Evolutionary conservation across 2,329 filamentous ascomycete species (phyloP).

Genomic region (Cladophialophora psammophila): DNA sequence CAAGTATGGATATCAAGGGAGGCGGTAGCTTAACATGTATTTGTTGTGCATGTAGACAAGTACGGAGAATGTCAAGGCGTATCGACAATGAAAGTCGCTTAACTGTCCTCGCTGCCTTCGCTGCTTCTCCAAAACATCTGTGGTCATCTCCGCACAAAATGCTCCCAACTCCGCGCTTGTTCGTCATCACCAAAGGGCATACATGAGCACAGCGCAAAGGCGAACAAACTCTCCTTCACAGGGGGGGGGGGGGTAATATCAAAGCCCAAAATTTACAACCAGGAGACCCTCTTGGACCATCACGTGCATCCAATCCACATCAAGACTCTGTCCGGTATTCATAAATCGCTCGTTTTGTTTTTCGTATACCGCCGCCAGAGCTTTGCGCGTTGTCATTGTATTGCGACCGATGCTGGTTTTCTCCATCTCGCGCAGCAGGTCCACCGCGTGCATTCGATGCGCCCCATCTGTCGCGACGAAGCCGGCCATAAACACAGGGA

Average conservation of each 20-base stretch:
- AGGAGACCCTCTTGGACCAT: slow-evolving; percentile 55
- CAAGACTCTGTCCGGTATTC: slow-evolving; percentile 50
- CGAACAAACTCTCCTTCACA: background rate
- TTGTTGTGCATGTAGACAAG: background rate
- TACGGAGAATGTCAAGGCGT: background rate
- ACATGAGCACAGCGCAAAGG: background rate
- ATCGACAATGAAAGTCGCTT: background rate
- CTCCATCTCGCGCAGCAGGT: slow-evolving; percentile 59
- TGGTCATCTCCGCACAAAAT: background rate
- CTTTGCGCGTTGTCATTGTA: slow-evolving; percentile 52
- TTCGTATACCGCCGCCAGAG: slow-evolving; percentile 59
- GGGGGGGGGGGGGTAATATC: too few relatives aligned
- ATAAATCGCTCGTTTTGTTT: slow-evolving; percentile 54
- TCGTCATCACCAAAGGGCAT: background rate
- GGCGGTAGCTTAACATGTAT: background rate
- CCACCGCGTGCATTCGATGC: slow-evolving; percentile 57
- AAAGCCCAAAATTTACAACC: slow-evolving; percentile 62
- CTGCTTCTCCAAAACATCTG: background rate
- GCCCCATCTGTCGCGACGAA: slow-evolving; percentile 51
- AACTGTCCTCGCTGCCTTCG: background rate
- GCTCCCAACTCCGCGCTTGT: slow-evolving; percentile 5
- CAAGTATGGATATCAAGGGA: background rate
- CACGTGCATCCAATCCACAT: slow-evolving; percentile 60
- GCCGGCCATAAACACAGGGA: slow-evolving; percentile 64
- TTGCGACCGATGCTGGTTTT: slow-evolving; percentile 58